Evolutionary conservation across 2,329 filamentous ascomycete genomes (phyloP).

Genomic region (Trichoderma sp.): DNA sequence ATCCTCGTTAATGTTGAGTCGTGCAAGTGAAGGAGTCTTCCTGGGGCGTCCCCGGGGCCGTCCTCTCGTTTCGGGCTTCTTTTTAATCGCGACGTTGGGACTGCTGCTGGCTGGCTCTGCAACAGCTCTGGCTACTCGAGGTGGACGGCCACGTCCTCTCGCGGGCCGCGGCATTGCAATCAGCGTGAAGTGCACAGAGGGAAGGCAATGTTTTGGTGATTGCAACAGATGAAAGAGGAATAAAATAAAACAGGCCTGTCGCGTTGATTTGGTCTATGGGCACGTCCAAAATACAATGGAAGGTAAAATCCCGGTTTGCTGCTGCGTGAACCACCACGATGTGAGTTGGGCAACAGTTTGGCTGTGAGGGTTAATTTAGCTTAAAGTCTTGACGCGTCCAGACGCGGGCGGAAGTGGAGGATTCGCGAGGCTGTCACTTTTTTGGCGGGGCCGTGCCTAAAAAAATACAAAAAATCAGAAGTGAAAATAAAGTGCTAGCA

Average conservation of each 20-base stretch:
- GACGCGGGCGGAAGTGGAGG: constrained; percentile 23
- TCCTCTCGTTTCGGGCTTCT: constrained; percentile 28
- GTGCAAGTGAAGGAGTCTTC: constrained; percentile 20
- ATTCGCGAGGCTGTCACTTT: constrained; percentile 14
- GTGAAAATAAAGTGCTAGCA: not conserved
- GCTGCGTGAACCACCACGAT: not conserved
- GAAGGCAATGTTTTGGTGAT: not conserved
- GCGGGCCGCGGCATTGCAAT: constrained; percentile 31
- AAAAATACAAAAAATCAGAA: not conserved
- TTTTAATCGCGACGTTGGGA: not conserved
- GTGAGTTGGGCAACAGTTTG: constrained; percentile 17
- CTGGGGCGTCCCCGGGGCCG: constrained; percentile 24
- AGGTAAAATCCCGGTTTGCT: not conserved
- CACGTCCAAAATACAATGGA: not conserved
- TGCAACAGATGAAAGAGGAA: not conserved
- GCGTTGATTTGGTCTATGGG: not conserved
- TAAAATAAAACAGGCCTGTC: not conserved
- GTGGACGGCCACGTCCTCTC: constrained; percentile 29
- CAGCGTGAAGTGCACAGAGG: not conserved
- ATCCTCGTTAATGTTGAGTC: constrained; percentile 26
- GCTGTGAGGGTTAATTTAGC: constrained; percentile 15
- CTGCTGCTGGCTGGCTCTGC: not conserved
- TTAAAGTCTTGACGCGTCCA: constrained; percentile 31
- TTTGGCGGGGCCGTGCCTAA: not conserved
- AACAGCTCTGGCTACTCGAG: constrained; percentile 26